Conservation (phyloP, 768 basidiomycete species). For the Suillus discolor region DNA sequence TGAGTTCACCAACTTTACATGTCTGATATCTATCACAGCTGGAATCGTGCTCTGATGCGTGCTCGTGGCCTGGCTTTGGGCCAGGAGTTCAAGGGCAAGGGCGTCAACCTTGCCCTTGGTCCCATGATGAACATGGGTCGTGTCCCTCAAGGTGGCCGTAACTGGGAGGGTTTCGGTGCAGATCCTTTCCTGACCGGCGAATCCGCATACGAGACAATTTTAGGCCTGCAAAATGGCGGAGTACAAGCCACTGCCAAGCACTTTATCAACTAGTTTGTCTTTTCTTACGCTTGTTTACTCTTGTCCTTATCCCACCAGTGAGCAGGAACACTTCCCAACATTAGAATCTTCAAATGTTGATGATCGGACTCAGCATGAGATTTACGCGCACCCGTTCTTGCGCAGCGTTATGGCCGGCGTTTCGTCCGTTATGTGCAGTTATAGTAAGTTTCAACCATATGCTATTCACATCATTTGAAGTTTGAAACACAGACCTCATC, state of each 20-base stretch:
- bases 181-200: slow-evolving; percentile 83
- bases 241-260: slow-evolving; percentile 85
- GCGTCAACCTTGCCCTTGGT: slow-evolving; percentile 47
- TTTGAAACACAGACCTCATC: slow-evolving; percentile 49
- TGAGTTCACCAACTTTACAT: slow-evolving; percentile 30
- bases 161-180: slow-evolving; percentile 89
- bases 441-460: slow-evolving; percentile 50
- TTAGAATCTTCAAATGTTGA: slow-evolving; percentile 67
- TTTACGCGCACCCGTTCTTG: slow-evolving; percentile 72
- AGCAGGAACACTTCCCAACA: slow-evolving; percentile 67
- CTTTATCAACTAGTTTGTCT: slow-evolving; percentile 59
- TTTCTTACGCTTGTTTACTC: background rate
- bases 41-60: slow-evolving; percentile 64
- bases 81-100: slow-evolving; percentile 70
- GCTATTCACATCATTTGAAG: slow-evolving; percentile 5
- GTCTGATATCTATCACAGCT: slow-evolving; percentile 35
- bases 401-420: slow-evolving; percentile 76
- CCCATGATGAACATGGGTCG: slow-evolving; percentile 84
- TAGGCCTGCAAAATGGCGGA: slow-evolving; percentile 73
- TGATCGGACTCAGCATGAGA: slow-evolving; percentile 78
- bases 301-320: slow-evolving; percentile 44
- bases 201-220: slow-evolving; percentile 71
- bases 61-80: slow-evolving; percentile 64
- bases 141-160: slow-evolving; percentile 70
- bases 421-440: slow-evolving; percentile 74